These are phyloP conservation scores for Neonectria coccinea DNA, from an alignment of 2,329 filamentous ascomycete species.

Conservation along the genomic window DNA sequence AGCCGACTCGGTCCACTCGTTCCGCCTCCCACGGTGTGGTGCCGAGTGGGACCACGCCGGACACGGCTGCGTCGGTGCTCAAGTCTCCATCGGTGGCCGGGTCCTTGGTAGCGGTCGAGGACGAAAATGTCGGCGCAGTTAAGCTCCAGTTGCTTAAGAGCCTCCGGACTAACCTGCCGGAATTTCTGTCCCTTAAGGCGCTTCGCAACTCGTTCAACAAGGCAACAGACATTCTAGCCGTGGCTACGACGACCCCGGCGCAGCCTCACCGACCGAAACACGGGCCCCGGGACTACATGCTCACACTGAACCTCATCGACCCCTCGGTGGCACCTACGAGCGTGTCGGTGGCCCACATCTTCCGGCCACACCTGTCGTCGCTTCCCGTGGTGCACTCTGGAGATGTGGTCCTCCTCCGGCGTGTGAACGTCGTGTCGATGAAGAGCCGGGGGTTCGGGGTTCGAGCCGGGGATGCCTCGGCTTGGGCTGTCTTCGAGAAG, in stretches of 20 bases:
- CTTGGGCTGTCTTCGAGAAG: constrained; percentile 72
- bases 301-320: constrained; percentile 69
- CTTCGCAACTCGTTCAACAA: constrained; percentile 63
- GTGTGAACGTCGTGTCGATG: constrained; percentile 66
- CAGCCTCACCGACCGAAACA: constrained; percentile 66
- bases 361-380: constrained; percentile 67
- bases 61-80: constrained; percentile 33
- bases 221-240: constrained; percentile 65
- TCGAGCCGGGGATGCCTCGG: constrained; percentile 65
- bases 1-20: constrained; percentile 42
- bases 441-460: constrained; percentile 68
- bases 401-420: constrained; percentile 69
- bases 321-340: constrained; percentile 62
- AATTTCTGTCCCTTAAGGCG: constrained; percentile 64
- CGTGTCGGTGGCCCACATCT: constrained; percentile 68
- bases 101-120: constrained; percentile 38
- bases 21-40: constrained; percentile 38
- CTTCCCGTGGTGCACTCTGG: constrained; percentile 67
- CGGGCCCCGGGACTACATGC: constrained; percentile 69
- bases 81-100: constrained; percentile 47
- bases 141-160: constrained; percentile 61
- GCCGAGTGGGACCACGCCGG: constrained; percentile 38
- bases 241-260: constrained; percentile 64
- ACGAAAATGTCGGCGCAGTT: constrained; percentile 50
- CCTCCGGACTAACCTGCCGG: constrained; percentile 62